Evolutionary conservation across 2,329 filamentous ascomycete species (phyloP).

Genomic region (Hypoxylon sp.): DNA sequence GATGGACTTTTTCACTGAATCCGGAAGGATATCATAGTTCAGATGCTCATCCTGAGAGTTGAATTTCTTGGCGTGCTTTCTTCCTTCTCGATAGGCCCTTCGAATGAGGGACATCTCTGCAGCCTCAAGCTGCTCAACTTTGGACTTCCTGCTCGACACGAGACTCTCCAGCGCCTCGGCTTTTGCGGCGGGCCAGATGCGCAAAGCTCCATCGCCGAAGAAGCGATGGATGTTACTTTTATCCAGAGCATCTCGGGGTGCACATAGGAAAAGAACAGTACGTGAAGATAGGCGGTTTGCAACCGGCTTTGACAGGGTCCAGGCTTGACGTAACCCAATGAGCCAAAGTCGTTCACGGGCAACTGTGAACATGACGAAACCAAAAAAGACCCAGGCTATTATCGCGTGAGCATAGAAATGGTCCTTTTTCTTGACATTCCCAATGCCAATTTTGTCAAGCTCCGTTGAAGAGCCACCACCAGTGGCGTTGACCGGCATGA

Average conservation of each 20-base stretch:
- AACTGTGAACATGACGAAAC: conserved; percentile 90
- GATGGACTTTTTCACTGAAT: conserved; percentile 45
- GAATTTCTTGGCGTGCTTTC: conserved; percentile 59
- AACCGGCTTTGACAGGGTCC: conserved; percentile 87
- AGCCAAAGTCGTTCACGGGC: conserved; percentile 93
- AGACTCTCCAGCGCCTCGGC: conserved; percentile 80
- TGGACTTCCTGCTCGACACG: conserved; percentile 80
- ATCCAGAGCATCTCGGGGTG: conserved; percentile 81
- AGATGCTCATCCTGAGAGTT: conserved; percentile 18
- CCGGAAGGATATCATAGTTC: conserved; percentile 43
- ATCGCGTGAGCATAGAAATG: conserved; percentile 85
- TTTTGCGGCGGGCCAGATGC: conserved; percentile 86
- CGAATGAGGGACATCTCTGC: conserved; percentile 87
- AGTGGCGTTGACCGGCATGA: conserved; percentile 87
- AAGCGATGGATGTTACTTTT: conserved; percentile 79
- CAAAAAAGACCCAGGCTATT: conserved; percentile 85
- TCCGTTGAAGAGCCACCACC: conserved; percentile 75
- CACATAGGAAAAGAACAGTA: conserved; percentile 92
- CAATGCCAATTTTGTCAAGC: conserved; percentile 72
- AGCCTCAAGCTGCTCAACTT: conserved; percentile 82
- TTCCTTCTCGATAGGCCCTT: conserved; percentile 73
- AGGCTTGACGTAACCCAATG: conserved; percentile 93
- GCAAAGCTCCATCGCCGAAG: conserved; percentile 83
- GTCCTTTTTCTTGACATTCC: conserved; percentile 68
- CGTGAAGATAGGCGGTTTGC: conserved; percentile 87